A percentile compares a stretch with the other conserved stretches of the same genome.
These are phyloP conservation scores for Myochromella boudieri DNA, from an alignment of 768 basidiomycete species.

Conservation along the genomic window DNA sequence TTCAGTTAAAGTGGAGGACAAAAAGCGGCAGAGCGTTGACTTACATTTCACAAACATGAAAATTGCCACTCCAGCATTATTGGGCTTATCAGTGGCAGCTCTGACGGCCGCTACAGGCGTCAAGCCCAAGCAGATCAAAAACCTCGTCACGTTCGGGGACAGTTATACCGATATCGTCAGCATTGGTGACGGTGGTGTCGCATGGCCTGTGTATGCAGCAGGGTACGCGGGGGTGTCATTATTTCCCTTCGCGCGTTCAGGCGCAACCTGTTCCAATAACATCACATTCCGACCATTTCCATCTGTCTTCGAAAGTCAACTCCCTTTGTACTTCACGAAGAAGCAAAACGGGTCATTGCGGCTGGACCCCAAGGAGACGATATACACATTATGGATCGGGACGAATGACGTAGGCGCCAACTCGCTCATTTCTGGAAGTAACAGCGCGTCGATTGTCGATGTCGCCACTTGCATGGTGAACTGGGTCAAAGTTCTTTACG, in stretches of 20 bases:
- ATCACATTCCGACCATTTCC: slow-evolving; percentile 60
- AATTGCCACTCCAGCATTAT: too few relatives aligned
- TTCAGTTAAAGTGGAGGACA: too few relatives aligned
- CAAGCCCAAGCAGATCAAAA: slow-evolving; percentile 50
- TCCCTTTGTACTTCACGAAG: slow-evolving; percentile 51
- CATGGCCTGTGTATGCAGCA: slow-evolving; percentile 65
- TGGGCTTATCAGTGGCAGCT: too few relatives aligned
- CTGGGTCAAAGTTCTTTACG: slow-evolving; percentile 57
- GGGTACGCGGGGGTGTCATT: slow-evolving; percentile 52
- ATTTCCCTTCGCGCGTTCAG: slow-evolving; percentile 58
- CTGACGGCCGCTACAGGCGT: slow-evolving; percentile 22
- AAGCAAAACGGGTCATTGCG: slow-evolving; percentile 38
- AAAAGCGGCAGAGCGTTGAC: too few relatives aligned
- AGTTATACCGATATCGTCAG: slow-evolving; percentile 57
- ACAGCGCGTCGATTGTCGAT: slow-evolving; percentile 54
- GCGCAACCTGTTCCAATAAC: slow-evolving; percentile 66
- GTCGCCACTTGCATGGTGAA: slow-evolving; percentile 58
- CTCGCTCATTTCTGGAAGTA: slow-evolving; percentile 52
- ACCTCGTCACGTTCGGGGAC: slow-evolving; percentile 69
- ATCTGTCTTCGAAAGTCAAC: slow-evolving; percentile 54
- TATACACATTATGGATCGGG: slow-evolving; percentile 71
- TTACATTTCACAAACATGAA: too few relatives aligned
- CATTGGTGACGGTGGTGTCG: slow-evolving; percentile 40
- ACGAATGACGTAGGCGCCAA: slow-evolving; percentile 62
- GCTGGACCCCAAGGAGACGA: slow-evolving; percentile 42